Conservation (phyloP, 352 stramenopile genomes). For the Pythium aquatile region DNA sequence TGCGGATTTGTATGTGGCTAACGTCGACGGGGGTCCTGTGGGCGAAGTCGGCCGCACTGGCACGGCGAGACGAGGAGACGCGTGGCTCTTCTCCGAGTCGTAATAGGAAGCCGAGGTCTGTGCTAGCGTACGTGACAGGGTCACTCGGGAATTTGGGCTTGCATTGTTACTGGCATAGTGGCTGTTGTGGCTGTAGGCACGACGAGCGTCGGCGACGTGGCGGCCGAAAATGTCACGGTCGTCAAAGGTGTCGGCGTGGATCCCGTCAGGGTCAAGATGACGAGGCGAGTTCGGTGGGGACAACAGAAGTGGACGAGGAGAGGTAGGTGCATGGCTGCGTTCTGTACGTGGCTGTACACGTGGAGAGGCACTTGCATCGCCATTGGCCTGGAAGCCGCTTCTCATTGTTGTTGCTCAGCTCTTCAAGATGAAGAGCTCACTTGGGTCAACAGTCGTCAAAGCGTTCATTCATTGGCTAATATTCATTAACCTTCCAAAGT, state of each 20-base stretch:
- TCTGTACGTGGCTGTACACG: slow-evolving; percentile 3
- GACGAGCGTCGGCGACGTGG: slow-evolving; percentile 15
- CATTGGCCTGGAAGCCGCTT: neutral
- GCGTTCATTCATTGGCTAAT: neutral
- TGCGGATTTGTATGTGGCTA: neutral
- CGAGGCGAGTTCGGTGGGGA: slow-evolving; percentile 19
- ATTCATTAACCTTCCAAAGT: neutral
- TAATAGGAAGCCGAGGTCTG: neutral
- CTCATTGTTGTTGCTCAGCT: neutral
- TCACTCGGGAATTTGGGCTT: neutral
- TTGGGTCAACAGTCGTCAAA: neutral
- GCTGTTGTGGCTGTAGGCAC: neutral
- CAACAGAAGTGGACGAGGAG: neutral
- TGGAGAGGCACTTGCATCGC: neutral
- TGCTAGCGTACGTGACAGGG: slow-evolving; percentile 15
- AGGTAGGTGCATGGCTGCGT: neutral
- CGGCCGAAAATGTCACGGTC: slow-evolving; percentile 30
- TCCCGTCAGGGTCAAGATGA: slow-evolving; percentile 19
- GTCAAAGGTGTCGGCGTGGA: slow-evolving; percentile 21
- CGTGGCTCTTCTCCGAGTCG: slow-evolving; percentile 12
- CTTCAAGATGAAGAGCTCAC: neutral
- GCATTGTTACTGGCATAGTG: neutral
- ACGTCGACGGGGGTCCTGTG: neutral
- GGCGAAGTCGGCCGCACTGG: slow-evolving; percentile 8
- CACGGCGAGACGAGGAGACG: slow-evolving; percentile 12